Percentiles rank a stretch among this genome's conserved stretches.
Evolutionary conservation across 148 eudicot species (phyloP).

Genomic region (Dianthus caryophyllus): DNA sequence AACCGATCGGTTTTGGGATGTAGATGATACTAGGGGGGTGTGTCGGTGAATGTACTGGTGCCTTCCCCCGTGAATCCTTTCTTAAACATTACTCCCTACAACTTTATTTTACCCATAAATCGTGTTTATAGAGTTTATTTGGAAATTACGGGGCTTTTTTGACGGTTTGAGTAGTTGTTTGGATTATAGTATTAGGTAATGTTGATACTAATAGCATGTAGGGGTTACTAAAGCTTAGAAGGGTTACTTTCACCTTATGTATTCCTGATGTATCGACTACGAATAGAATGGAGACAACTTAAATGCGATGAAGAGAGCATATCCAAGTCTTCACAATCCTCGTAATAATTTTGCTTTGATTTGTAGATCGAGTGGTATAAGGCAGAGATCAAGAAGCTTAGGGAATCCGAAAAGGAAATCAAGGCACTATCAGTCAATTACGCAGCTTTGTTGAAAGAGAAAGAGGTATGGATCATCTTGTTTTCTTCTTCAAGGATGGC

Average conservation of each 20-base stretch:
- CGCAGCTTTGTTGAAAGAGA: slow-evolving; percentile 90
- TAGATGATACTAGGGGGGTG: slow-evolving; percentile 1
- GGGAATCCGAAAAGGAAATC: slow-evolving; percentile 80
- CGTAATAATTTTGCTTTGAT: background rate
- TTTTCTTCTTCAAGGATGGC: background rate
- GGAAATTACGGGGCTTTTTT: background rate
- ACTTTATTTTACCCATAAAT: background rate
- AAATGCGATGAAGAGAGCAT: no score
- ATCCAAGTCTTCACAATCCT: background rate
- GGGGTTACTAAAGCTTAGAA: background rate
- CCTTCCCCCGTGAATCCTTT: background rate
- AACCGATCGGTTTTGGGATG: background rate
- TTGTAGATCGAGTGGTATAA: slow-evolving; percentile 70
- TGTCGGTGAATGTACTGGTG: background rate
- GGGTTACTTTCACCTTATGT: no score
- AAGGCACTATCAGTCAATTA: slow-evolving; percentile 93
- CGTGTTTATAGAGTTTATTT: background rate
- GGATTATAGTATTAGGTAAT: background rate
- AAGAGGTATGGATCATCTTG: slow-evolving; percentile 51
- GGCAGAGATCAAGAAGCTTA: slow-evolving; percentile 76
- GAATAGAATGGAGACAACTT: no score
- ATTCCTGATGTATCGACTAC: no score
- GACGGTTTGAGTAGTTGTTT: background rate
- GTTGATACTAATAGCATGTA: background rate
- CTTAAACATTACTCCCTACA: background rate